Percentiles rank a stretch among this genome's conserved stretches.
Conservation (phyloP, 2,329 filamentous ascomycete genomes). For the Talaromyces rugulosus region DNA sequence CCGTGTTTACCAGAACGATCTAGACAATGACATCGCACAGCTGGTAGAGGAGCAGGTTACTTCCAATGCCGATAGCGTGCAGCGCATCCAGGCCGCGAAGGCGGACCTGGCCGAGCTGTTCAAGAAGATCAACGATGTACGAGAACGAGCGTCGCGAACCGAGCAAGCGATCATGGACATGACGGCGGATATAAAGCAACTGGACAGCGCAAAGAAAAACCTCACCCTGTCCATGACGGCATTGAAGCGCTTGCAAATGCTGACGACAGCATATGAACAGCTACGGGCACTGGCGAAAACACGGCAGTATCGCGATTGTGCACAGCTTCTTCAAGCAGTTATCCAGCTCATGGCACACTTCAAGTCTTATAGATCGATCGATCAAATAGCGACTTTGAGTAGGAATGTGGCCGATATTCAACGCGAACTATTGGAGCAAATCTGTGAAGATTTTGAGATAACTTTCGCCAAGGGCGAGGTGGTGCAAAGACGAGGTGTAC, state of each 20-base stretch:
- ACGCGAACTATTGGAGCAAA: conserved; percentile 86
- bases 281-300: conserved; percentile 76
- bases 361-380: conserved; percentile 95
- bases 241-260: conserved; percentile 93
- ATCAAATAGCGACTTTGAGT: conserved; percentile 92
- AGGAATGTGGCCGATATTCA: conserved; percentile 92
- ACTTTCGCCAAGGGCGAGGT: conserved; percentile 89
- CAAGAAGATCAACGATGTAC: conserved; percentile 89
- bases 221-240: conserved; percentile 97
- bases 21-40: conserved; percentile 70
- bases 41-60: conserved; percentile 74
- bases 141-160: conserved; percentile 81
- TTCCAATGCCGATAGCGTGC: conserved; percentile 80
- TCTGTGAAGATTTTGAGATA: conserved; percentile 98
- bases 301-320: conserved; percentile 90
- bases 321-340: conserved; percentile 87
- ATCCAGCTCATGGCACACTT: conserved; percentile 98
- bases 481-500: conserved; percentile 60
- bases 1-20: conserved; percentile 70
- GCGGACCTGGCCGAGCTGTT: conserved; percentile 85
- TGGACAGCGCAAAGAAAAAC: conserved; percentile 95
- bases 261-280: conserved; percentile 98
- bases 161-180: conserved; percentile 96
- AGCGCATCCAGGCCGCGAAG: conserved; percentile 88
- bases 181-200: conserved; percentile 96